Evolutionary conservation across 805 yeast species (phyloP), one percentile per base, ranked within the genome.

Genomic region (Candida cerambycidarum): DNA sequence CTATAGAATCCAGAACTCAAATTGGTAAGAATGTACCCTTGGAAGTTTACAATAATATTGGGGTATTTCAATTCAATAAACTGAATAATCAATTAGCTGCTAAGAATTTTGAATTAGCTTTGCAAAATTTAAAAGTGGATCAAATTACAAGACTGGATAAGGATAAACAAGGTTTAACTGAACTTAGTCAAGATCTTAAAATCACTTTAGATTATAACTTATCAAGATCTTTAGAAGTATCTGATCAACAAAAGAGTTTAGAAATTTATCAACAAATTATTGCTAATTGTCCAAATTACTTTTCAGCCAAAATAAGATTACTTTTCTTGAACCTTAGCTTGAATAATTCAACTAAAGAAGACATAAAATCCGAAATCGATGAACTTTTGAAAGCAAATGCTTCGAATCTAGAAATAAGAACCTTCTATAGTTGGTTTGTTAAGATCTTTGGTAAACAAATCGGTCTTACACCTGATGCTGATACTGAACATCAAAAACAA

Each of bases 381-480:
- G 56, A 67, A 2, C 65, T 93, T 4, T 62, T 92, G 39, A 62
- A 66, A 3, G 62, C 71, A 11, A 71, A 79, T 46, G 74, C 80
- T 1, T 77, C 80, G 8, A 79, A 88, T 56, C 65, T 89, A 46
- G 97, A 90, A 59, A 82, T 88, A 2, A 81, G 99, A 48, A 85
- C 98, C 0, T 85, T 93, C 53, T 88, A 85, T 60, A 93, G 95
- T 24, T 93, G 98, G 97, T 88, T 79, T 56, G 68, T 89, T 52
- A 75, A 76, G 46, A 79, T 77, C 46, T 75, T 75, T 56, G 82
- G 84, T 23, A 73, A 73, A 51, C 76, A 72, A 48, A 48, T 69
- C 23, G 76, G 78, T 19, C 57, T 70, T 40, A 62, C 72, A 46
- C 67, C 74, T 6, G 83, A 78, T 49, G 59, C 78, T 27, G 97